Percentiles rank a stretch among this genome's conserved stretches.
These are phyloP conservation scores for Paraglomus brasilianum DNA, from an alignment of 192 early-diverging fungal species.

Conservation along the genomic window DNA sequence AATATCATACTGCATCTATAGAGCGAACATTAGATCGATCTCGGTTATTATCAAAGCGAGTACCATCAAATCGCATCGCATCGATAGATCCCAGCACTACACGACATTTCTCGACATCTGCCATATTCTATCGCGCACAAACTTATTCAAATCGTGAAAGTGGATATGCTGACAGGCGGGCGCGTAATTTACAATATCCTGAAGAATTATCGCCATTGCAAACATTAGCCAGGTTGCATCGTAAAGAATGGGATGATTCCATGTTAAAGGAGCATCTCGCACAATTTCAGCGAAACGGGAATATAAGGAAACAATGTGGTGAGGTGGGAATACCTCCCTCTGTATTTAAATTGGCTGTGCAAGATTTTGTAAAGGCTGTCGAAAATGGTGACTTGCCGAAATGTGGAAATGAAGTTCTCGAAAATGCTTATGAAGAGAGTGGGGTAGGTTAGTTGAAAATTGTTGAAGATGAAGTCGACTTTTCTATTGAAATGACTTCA, in stretches of 20 bases:
- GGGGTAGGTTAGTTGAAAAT: constrained; percentile 23
- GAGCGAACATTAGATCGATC: too few relatives aligned
- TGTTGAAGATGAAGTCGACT: not conserved
- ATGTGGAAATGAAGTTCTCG: not conserved
- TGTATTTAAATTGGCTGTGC: not conserved
- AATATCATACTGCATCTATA: too few relatives aligned
- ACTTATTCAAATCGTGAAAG: too few relatives aligned
- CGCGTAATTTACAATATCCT: too few relatives aligned
- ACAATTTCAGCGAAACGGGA: not conserved
- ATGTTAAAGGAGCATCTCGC: not conserved
- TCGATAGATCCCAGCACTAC: too few relatives aligned
- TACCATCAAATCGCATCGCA: too few relatives aligned
- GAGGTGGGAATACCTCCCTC: not conserved
- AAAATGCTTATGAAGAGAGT: not conserved
- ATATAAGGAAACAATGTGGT: not conserved
- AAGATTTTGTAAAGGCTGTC: not conserved
- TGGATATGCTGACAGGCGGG: too few relatives aligned
- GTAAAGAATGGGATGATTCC: not conserved
- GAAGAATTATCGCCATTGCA: too few relatives aligned
- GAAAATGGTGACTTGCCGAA: not conserved
- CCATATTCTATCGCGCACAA: too few relatives aligned
- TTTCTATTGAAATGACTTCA: not conserved
- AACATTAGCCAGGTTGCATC: too few relatives aligned
- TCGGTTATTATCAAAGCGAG: too few relatives aligned
- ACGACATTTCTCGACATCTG: too few relatives aligned